Evolutionary conservation across 2,329 filamentous ascomycete species (phyloP).

Genomic region (Scorias spongiosa): DNA sequence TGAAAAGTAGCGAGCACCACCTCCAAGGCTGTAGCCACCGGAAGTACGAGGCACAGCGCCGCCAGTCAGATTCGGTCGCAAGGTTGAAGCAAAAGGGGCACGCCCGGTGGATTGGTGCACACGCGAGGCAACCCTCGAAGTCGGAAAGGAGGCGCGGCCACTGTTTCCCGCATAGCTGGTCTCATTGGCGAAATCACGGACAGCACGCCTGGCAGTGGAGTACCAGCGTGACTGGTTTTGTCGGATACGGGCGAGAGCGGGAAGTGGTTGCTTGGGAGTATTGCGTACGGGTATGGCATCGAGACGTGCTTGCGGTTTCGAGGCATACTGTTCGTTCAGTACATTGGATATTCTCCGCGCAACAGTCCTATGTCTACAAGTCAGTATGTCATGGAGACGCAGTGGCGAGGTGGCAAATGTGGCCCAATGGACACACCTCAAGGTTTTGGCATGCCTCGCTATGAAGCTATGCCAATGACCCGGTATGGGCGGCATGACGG

Average conservation of each 20-base stretch:
- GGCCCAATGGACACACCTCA: conserved; percentile 9
- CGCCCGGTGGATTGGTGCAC: conserved; percentile 53
- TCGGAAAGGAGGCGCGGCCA: conserved; percentile 38
- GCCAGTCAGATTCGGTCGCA: conserved; percentile 84
- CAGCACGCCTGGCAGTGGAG: conserved; percentile 37
- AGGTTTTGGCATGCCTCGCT: conserved; percentile 18
- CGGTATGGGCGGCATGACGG: conserved; percentile 22
- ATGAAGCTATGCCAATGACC: conserved; percentile 22
- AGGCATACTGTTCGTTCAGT: conserved; percentile 15
- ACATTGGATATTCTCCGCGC: conserved; percentile 13
- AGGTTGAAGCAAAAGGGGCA: conserved; percentile 72
- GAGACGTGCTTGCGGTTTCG: conserved; percentile 33
- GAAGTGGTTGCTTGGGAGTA: conserved; percentile 42
- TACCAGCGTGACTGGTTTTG: conserved; percentile 51
- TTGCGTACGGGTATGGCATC: conserved; percentile 46
- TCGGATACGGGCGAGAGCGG: conserved; percentile 46
- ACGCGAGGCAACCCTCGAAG: conserved; percentile 40
- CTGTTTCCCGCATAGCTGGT: conserved; percentile 21
- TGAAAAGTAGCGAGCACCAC: conserved; percentile 75
- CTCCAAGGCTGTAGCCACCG: conserved; percentile 65
- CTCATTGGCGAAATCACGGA: conserved; percentile 38
- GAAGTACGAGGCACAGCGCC: conserved; percentile 71
- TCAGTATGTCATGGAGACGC: not conserved
- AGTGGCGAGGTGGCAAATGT: not conserved
- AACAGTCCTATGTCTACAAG: conserved; percentile 8